Percentiles rank a stretch among this genome's conserved stretches.
phyloP scores from a whole-genome alignment of 2,329 filamentous ascomycete species.

The Neonectria hederae region DNA sequence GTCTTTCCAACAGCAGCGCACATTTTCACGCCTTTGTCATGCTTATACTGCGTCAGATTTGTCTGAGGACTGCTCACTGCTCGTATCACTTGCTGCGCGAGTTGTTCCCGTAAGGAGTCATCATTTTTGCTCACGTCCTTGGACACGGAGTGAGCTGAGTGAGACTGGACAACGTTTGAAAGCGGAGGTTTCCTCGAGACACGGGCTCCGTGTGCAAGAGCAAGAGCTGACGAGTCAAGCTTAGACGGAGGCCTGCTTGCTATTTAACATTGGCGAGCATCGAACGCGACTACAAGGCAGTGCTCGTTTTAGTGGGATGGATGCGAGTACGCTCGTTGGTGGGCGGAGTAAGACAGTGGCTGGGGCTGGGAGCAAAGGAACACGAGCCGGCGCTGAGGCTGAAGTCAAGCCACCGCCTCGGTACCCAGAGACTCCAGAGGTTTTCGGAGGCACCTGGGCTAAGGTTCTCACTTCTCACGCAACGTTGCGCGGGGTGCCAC shows the following conservation, averaged over 20 bases:
- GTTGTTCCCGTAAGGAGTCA: not conserved
- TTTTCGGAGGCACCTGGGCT: constrained; percentile 4
- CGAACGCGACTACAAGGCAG: constrained; percentile 3
- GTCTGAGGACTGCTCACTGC: not conserved
- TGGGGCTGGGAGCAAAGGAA: constrained; percentile 8
- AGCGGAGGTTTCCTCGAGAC: not conserved
- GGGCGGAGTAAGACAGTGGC: constrained; percentile 16
- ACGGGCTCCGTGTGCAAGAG: not conserved
- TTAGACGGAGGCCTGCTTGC: constrained; percentile 1
- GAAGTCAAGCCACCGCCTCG: constrained; percentile 29
- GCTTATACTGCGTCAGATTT: not conserved
- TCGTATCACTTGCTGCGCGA: not conserved
- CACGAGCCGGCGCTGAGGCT: constrained; percentile 10
- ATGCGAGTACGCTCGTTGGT: not conserved
- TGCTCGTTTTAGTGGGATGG: not conserved
- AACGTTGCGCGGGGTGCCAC: constrained; percentile 35
- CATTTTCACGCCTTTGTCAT: constrained; percentile 6
- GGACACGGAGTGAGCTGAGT: not conserved
- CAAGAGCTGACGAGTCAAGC: not conserved
- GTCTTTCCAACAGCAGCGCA: not conserved
- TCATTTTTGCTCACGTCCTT: not conserved
- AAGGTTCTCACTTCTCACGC: constrained; percentile 28
- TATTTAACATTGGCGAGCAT: constrained; percentile 17
- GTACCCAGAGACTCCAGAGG: not conserved
- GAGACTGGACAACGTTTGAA: not conserved